A percentile compares a stretch with the other conserved stretches of the same genome.
These are phyloP conservation scores for Jimgerdemannia lactiflua DNA, from an alignment of 192 early-diverging fungal genomes.

Conservation along the genomic window DNA sequence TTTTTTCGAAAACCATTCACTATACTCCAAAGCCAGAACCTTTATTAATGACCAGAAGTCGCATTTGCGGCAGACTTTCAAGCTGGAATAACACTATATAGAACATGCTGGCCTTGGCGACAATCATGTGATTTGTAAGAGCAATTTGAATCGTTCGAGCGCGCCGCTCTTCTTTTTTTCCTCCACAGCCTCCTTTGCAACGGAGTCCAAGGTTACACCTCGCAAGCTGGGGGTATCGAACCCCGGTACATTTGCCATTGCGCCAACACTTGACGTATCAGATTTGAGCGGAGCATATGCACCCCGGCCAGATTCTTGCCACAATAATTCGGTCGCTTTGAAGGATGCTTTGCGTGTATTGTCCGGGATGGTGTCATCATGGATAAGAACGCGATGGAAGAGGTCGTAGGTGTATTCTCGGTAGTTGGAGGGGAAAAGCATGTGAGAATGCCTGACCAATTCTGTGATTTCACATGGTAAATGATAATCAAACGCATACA, in stretches of 20 bases:
- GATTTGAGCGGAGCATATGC: not conserved
- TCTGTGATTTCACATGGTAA: not conserved
- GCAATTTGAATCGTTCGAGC: not conserved
- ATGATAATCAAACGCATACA: too few species aligned
- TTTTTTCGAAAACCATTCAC: too few species aligned
- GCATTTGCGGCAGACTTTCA: too few species aligned
- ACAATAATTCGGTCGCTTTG: not conserved
- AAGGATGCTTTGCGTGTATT: not conserved
- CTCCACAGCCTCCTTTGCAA: not conserved
- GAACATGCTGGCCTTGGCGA: too few species aligned
- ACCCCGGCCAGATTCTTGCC: not conserved
- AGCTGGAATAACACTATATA: too few species aligned
- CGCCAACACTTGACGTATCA: not conserved
- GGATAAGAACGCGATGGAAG: not conserved
- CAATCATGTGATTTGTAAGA: not conserved
- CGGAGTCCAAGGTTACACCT: too few species aligned
- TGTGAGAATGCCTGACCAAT: not conserved
- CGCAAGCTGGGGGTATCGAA: not conserved
- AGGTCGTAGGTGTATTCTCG: not conserved
- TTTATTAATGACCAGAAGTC: too few species aligned
- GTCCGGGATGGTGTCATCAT: not conserved
- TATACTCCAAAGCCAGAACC: too few species aligned
- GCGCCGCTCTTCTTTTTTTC: not conserved
- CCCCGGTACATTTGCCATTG: not conserved
- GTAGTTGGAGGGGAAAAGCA: not conserved